phyloP scores from a whole-genome alignment of 2,329 filamentous ascomycete species.

The Scopulariopsis brevicaulis region DNA sequence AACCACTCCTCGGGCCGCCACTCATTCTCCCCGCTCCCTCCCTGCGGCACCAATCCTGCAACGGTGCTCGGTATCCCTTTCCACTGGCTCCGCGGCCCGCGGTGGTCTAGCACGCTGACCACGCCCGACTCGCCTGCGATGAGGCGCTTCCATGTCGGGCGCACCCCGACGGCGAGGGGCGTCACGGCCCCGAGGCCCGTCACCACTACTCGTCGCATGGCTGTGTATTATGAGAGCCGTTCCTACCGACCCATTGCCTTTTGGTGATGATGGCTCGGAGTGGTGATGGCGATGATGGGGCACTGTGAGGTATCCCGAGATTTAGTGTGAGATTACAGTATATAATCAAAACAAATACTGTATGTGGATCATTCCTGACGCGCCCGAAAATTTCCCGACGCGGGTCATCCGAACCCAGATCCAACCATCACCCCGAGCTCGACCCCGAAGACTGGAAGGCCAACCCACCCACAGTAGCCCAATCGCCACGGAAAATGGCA shows the following conservation, averaged over 20 bases:
- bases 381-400: neutral
- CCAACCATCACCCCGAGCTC: neutral
- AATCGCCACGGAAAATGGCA: neutral
- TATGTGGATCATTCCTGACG: neutral
- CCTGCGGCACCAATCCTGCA: constrained; percentile 65
- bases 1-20: constrained; percentile 47
- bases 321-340: neutral
- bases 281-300: neutral
- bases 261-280: neutral
- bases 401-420: neutral
- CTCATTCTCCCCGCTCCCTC: constrained; percentile 21
- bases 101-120: constrained; percentile 44
- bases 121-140: constrained; percentile 73
- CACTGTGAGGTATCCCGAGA: neutral
- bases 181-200: constrained; percentile 75
- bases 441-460: neutral
- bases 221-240: neutral
- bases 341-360: neutral
- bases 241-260: neutral
- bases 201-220: constrained; percentile 65
- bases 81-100: constrained; percentile 52
- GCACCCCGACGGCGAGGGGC: constrained; percentile 70
- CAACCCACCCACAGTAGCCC: neutral
- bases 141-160: constrained; percentile 69
- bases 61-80: constrained; percentile 70